Conservation (phyloP, 768 basidiomycete species). For the Lentinula guzmanii region DNA sequence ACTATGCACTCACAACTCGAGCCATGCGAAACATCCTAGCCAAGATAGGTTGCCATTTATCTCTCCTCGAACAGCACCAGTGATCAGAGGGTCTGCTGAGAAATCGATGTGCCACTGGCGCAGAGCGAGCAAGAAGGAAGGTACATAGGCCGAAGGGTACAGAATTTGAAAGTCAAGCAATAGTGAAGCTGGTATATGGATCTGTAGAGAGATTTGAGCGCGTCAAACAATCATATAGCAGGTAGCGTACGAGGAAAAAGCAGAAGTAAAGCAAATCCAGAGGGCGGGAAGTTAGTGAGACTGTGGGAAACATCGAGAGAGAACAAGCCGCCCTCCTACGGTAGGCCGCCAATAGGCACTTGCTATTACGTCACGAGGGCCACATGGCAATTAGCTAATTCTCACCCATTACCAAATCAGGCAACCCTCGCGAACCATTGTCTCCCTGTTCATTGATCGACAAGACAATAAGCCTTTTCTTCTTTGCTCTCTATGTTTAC, state of each 20-base stretch:
- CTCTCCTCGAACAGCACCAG: constrained; percentile 38
- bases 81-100: constrained; percentile 65
- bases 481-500: no score
- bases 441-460: no score
- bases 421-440: no score
- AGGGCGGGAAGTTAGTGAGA: constrained; percentile 31
- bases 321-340: no score
- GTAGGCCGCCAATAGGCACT: no score
- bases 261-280: constrained; percentile 63
- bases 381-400: no score
- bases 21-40: constrained; percentile 2
- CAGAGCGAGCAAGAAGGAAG: constrained; percentile 37
- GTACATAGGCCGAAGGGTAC: constrained; percentile 47
- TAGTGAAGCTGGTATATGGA: constrained; percentile 66
- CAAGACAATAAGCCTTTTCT: no score
- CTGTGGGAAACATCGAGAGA: neutral
- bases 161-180: constrained; percentile 67
- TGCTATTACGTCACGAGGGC: no score
- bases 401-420: no score
- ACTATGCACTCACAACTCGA: neutral
- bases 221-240: neutral
- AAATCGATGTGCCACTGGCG: constrained; percentile 44
- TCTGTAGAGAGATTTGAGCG: constrained; percentile 16
- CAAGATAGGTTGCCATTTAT: constrained; percentile 25
- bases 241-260: constrained; percentile 57